Evolutionary conservation across 495 filamentous ascomycete genomes (phyloP), one percentile per base, ranked within the genome.

Genomic region (Penicillium riverlandense): DNA sequence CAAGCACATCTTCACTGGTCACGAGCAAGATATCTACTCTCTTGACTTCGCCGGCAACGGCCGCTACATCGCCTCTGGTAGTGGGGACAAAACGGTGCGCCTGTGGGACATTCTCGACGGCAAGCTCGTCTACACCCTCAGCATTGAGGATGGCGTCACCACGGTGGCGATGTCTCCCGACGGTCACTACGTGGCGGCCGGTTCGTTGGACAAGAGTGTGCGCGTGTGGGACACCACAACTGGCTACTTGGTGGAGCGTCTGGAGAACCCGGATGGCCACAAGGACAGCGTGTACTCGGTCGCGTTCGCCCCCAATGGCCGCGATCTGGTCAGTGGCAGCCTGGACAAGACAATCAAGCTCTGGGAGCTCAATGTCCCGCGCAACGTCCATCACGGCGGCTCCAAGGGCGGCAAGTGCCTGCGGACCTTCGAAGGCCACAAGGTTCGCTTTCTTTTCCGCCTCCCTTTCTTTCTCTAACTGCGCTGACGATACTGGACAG

Each of bases 321-420:
- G 84, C 44, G 86, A 90, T 52, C 79, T 95, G 40, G 87, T 95
- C 57, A 89, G 85, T 57, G 88, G 88, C 44, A 89, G 85, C 77
- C 70, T 95, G 50, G 88, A 95, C 62, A 91, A 90, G 75, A 92
- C 88, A 3, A 95, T 95, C 71, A 95, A 95, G 75, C 86, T 92
- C 76, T 95, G 88, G 88, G 88, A 95, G 65, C 73, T 95, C 34
- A 77, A 75, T 27, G 77, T 83, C 28, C 78, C 86, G 38, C 76
- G 85, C 45, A 79, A 79, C 38, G 63, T 75, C 48, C 72, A 81
- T 42, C 78, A 77, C 55, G 72, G 72, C 36, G 76, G 76, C 37
- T 69, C 79, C 33, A 88, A 86, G 74, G 80, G 84, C 38, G 86
- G 88, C 41, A 79, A 87, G 56, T 91, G 89, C 62, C 75, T 88